Conservation (phyloP, 2,329 filamentous ascomycete genomes). For the Penicillium sclerotigenum region DNA sequence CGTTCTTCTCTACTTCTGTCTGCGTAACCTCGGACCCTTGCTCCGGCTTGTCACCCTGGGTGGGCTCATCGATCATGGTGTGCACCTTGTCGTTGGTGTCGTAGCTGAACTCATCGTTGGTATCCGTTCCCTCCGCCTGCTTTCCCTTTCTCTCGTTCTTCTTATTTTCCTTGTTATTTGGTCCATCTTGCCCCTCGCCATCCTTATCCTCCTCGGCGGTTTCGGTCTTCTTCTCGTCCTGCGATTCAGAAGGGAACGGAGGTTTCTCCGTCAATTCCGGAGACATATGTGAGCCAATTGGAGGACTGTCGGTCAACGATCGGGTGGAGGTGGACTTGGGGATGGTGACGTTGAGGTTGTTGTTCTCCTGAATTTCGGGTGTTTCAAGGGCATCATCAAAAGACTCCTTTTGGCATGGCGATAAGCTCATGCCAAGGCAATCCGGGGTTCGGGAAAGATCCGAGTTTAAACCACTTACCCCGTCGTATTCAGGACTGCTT, state of each 20-base stretch:
- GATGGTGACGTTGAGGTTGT: conserved; percentile 28
- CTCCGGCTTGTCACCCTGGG: conserved; percentile 17
- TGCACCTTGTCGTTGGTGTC: conserved; percentile 16
- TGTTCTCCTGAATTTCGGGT: conserved; percentile 27
- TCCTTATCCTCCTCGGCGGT: background rate
- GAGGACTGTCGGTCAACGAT: conserved; percentile 55
- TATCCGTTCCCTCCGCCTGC: conserved; percentile 1
- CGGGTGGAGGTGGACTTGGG: conserved; percentile 53
- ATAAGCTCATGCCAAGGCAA: conserved; percentile 13
- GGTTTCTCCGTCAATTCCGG: conserved; percentile 35
- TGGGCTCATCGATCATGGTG: conserved; percentile 19
- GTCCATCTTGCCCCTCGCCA: conserved; percentile 3
- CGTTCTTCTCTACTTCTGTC: conserved; percentile 5
- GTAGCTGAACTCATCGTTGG: conserved; percentile 15
- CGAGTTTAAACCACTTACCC: conserved; percentile 31
- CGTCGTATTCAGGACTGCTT: conserved; percentile 44
- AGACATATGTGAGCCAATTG: conserved; percentile 38
- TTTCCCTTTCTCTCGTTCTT: conserved; percentile 7
- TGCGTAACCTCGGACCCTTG: conserved; percentile 8
- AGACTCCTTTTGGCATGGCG: conserved; percentile 55
- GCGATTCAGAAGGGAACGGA: conserved; percentile 28
- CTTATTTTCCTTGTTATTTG: conserved; percentile 14
- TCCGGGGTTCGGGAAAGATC: background rate
- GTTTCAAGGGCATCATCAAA: conserved; percentile 74
- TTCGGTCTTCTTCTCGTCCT: conserved; percentile 25